Evolutionary conservation across 1,284 basidiomycete genomes (phyloP), one percentile per base, ranked within the genome.

Genomic region (Mycocalia duriaeana): DNA sequence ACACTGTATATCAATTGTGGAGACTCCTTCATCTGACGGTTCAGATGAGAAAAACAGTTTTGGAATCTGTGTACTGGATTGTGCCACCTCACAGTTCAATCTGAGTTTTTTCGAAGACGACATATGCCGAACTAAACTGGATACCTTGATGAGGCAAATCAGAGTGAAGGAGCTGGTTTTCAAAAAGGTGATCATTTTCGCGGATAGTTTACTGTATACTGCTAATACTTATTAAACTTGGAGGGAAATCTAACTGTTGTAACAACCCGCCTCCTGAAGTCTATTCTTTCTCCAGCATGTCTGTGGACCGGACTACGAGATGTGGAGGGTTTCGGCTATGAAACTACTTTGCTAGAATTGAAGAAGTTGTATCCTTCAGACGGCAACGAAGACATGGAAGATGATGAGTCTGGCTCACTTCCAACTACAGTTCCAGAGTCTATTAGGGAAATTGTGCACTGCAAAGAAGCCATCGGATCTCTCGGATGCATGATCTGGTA

Each of bases 31-130:
- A 11, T 63, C 60, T 20, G 71, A 74, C 54, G 72, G 68, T 31
- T 67, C 71, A 25, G 75, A 78, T 25, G 69, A 70, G 3, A 68
- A 66, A 4, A 76, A 78, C 49, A 75, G 72, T 16, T 99, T 97
- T 63, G 96, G 96, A 1, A 71, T 98, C 35, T 96, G 93, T 60
- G 85, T 94, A n/a, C 70, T 99, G 57, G 96, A 99, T 63, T 94
- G 94, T 49, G 81, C 94, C 5, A 99, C 96, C 0, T 95, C 94
- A 50, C 90, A 97, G 64, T 99, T 99, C 73, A 89, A 93, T 57
- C 65, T 99, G 57, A 89, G 90, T 46, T 75, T 80, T 1, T 97
- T 99, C 61, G 81, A 89, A 49, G 96, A 99, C 59, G 96, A 99
- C 63, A 77, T 91, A 13, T 94, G 89, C 57, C 80, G 93, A 34